These are phyloP conservation scores for Wickerhamiella dianesei DNA, from an alignment of 805 yeast species.

Conservation along the genomic window DNA sequence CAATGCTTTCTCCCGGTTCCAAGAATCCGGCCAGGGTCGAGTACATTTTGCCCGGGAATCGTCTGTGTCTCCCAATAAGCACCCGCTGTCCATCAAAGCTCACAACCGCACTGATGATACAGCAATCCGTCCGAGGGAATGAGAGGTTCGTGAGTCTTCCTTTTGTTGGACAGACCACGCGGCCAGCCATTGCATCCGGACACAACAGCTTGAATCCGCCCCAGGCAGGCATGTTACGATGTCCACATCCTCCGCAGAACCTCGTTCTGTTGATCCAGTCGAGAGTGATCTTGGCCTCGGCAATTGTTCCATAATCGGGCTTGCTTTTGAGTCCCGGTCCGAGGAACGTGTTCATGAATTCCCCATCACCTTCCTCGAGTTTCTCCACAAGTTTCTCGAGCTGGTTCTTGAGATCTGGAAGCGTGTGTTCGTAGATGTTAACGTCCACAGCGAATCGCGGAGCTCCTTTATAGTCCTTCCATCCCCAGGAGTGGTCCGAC, in stretches of 20 bases:
- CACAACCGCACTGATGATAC: slow-evolving; percentile 67
- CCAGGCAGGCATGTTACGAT: slow-evolving; percentile 26
- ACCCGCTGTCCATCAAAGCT: slow-evolving; percentile 46
- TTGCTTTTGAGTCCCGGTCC: slow-evolving; percentile 8
- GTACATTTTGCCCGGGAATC: slow-evolving; percentile 53
- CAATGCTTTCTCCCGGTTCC: slow-evolving; percentile 90
- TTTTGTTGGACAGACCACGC: slow-evolving; percentile 26
- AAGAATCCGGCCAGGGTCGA: slow-evolving; percentile 89
- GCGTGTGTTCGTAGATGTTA: slow-evolving; percentile 14
- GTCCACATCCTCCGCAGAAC: slow-evolving; percentile 82
- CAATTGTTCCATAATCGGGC: slow-evolving; percentile 49
- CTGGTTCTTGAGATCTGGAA: slow-evolving; percentile 7
- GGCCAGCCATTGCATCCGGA: slow-evolving; percentile 20
- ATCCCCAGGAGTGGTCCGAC: slow-evolving; percentile 16
- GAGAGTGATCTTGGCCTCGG: slow-evolving; percentile 71
- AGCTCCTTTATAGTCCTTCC: slow-evolving; percentile 23
- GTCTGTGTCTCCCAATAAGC: slow-evolving; percentile 54
- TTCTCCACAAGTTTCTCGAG: slow-evolving; percentile 10
- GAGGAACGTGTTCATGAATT: slow-evolving; percentile 10
- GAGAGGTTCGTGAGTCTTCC: slow-evolving; percentile 55
- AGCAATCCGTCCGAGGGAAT: slow-evolving; percentile 89
- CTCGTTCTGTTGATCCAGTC: slow-evolving; percentile 70
- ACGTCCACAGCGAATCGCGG: slow-evolving; percentile 30
- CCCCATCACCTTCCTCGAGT: slow-evolving; percentile 3
- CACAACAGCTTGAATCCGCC: slow-evolving; percentile 31